Evolutionary conservation across 257 asterid species (phyloP), one percentile per base, ranked within the genome.

Genomic region (Solanum corneliomulleri): DNA sequence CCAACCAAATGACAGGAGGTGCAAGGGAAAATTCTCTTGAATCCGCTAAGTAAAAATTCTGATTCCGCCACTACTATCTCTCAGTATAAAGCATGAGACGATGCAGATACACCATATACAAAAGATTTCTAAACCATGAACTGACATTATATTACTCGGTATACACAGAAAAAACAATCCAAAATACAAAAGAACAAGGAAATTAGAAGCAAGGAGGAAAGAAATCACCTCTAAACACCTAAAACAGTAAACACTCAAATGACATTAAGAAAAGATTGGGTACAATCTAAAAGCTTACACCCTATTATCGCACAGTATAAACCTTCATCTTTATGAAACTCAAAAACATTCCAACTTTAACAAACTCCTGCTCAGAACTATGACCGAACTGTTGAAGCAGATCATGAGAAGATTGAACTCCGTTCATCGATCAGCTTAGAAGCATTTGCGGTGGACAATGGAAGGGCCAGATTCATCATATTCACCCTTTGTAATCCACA

Each of bases 401-500:
- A 25, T 78, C 45, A 45, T 47, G 84, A 78, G 84, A 45, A 78
- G 42, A 81, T 76, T 81, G 69, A 81, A 31, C 20, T 27, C 85
- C 68, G 9, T 11, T 11, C 29, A 11, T 80, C 18, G 18, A 81
- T 49, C 3, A 47, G 14, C 76, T 86, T n/a, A 86, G 88, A 86
- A 86, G 84, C 88, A 86, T 86, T 86, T 86, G 13, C 88, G 70
- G 60, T 86, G 88, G 21, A 86, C 88, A 49, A 86, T 86, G 39
- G 88, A 62, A 33, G 88, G 88, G 37, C 88, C 88, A 9, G 88
- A 86, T 49, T 86, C 88, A 86, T 86, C 85, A 74, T 86, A 86
- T 86, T 86, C 88, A 33, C 88, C 88, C 60, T 86, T 86, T 29
- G 88, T 86, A 23, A 86, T 86, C 88, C 88, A 86, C 88, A 86